phyloP scores from a whole-genome alignment of 2,329 filamentous ascomycete species.

The Ophiostoma australiae region DNA sequence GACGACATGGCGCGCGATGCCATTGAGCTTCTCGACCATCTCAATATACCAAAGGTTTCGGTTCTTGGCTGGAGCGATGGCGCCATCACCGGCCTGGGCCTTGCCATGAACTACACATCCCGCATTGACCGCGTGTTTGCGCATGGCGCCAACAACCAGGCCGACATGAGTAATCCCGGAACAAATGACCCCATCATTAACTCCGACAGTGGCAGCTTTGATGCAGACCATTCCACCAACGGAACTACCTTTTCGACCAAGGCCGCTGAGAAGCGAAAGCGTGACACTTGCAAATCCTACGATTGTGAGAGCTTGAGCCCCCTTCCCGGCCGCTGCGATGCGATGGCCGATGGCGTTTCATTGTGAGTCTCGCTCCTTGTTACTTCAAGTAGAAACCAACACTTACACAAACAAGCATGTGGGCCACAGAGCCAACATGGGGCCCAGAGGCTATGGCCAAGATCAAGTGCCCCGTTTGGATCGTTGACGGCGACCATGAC shows the following conservation, averaged over 20 bases:
- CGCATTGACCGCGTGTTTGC: conserved; percentile 16
- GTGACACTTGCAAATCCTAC: not conserved
- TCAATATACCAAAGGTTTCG: not conserved
- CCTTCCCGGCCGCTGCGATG: conserved; percentile 2
- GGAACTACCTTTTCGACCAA: conserved; percentile 10
- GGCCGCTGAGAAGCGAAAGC: conserved; percentile 4
- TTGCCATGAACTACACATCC: conserved; percentile 14
- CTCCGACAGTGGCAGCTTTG: not conserved
- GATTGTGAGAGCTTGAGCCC: conserved; percentile 1
- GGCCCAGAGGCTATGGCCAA: conserved; percentile 14
- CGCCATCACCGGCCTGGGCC: conserved; percentile 7
- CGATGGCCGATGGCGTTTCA: conserved; percentile 5
- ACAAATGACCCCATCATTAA: conserved; percentile 14
- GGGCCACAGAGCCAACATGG: conserved; percentile 13
- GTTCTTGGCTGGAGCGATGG: conserved; percentile 15
- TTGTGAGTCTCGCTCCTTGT: not conserved
- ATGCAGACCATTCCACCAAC: conserved; percentile 12
- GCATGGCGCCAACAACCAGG: conserved; percentile 16
- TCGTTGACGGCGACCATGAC: conserved; percentile 15
- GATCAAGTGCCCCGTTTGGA: conserved; percentile 14
- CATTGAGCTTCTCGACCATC: conserved; percentile 12
- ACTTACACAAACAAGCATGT: conserved; percentile 14
- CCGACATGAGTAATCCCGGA: conserved; percentile 13
- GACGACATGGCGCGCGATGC: conserved; percentile 13
- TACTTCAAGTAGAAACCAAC: not conserved